phyloP scores from a whole-genome alignment of 345 rosid species.

The Eucalyptus cloeziana region DNA sequence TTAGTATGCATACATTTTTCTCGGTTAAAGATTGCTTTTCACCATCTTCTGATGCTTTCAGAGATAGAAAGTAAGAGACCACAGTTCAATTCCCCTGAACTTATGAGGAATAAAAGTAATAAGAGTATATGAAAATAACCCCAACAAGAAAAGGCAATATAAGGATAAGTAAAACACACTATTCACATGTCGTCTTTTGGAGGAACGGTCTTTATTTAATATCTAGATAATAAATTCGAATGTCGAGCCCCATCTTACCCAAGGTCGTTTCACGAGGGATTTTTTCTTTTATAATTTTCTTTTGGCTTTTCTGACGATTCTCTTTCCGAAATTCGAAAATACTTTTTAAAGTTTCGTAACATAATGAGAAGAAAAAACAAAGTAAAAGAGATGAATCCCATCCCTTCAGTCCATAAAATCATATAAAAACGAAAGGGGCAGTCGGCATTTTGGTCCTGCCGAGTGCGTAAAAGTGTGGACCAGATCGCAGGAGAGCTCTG shows the following conservation, averaged over 20 bases:
- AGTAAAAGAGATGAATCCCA: not conserved
- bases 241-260: not conserved
- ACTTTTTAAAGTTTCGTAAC: not conserved
- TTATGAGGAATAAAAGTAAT: not conserved
- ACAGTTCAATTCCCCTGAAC: not conserved
- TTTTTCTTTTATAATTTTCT: not conserved
- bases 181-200: not conserved
- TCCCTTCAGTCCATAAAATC: not conserved
- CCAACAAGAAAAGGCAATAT: not conserved
- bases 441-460: not conserved
- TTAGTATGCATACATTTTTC: not conserved
- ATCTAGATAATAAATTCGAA: not conserved
- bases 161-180: not conserved
- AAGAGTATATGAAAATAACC: not conserved
- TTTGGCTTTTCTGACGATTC: not conserved
- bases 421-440: not conserved
- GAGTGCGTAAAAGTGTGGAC: not conserved
- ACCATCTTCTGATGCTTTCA: not conserved
- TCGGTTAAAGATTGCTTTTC: not conserved
- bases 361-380: not conserved
- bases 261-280: fast-evolving
- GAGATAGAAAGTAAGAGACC: not conserved
- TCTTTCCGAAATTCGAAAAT: not conserved
- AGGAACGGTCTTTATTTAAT: not conserved
- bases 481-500: not conserved